Base-by-base conservation (phyloP, 176 grass and related monocot genomes). In the Musa acuminata region DNA sequence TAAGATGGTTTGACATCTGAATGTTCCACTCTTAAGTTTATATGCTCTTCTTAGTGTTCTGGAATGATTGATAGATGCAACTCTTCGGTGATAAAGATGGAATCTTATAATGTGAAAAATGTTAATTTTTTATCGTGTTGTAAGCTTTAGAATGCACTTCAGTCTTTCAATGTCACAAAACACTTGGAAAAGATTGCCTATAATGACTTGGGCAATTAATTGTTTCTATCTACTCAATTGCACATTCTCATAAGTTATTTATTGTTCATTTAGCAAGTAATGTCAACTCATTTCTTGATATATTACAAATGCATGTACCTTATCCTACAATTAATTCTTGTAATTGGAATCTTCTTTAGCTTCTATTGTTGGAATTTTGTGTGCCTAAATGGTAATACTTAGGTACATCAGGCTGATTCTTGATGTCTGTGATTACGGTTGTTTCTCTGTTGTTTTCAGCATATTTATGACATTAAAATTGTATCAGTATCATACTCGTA, bases 1-100 rank as follows among this genome's bases (percentile, higher is more conserved):
- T n/a, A 29, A 4, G 29, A 12, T 16, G 14, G 16, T 35, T 43
- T 68, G 35, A 29, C 29, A 43, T 8, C 11, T 43, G 35, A 43
- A 43, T 0, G 35, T 43, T 43, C 35, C 23, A 91, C 84, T 43
- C 88, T 89, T 77, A 89, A 84, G 9, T 53, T 29, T n/a, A 81
- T 84, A 50, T 81, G 92, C 35, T 96, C 62, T 79, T 77, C 43
- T 13, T 19, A 8, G 71, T 69, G 4, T 82, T 96, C 78, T 80
- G 75, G 49, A 81, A 75, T 55, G 72, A 43, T 43, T 96, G 73
- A 69, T 14, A 29, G 16, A 69, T 69, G 27, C 29, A 69, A 69
- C 7, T 43, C 35, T 43, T 35, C 19, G 66, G 27, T 69, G 8
- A 69, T 11, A 69, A 49, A 69, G 29, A 4, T 16, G 49, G 1